These are phyloP conservation scores for Strobilomyces echinocephalus DNA, from an alignment of 768 basidiomycete genomes.

Conservation along the genomic window DNA sequence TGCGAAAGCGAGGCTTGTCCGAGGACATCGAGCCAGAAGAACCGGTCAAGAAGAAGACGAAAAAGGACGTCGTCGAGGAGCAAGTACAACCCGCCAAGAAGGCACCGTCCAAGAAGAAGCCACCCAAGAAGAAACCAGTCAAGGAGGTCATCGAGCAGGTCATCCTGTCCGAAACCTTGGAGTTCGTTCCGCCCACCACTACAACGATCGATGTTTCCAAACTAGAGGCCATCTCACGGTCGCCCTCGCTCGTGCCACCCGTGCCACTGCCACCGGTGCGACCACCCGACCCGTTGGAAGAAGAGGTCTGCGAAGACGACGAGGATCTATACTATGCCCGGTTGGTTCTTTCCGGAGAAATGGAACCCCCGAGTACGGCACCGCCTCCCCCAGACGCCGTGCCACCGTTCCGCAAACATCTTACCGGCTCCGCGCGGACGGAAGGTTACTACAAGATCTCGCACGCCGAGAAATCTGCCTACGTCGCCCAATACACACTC, in stretches of 20 bases:
- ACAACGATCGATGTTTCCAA: slow-evolving; percentile 46
- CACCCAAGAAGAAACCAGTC: slow-evolving; percentile 26
- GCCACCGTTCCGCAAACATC: slow-evolving; percentile 64
- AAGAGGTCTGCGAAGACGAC: slow-evolving; percentile 74
- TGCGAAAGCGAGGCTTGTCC: slow-evolving; percentile 43
- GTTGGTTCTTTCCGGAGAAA: slow-evolving; percentile 25
- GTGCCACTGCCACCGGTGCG: slow-evolving; percentile 39
- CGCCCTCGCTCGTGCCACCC: slow-evolving; percentile 47
- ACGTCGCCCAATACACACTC: slow-evolving; percentile 83
- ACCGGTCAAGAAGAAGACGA: slow-evolving; percentile 23
- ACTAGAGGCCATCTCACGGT: slow-evolving; percentile 43
- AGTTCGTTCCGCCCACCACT: slow-evolving; percentile 47
- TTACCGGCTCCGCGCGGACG: slow-evolving; percentile 84
- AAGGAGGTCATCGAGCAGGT: slow-evolving; percentile 47
- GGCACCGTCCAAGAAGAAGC: slow-evolving; percentile 32
- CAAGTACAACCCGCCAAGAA: slow-evolving; percentile 36
- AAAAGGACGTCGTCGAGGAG: slow-evolving; percentile 33
- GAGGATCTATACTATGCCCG: slow-evolving; percentile 83
- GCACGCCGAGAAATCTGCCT: slow-evolving; percentile 83
- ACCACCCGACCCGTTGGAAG: slow-evolving; percentile 49
- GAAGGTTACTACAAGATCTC: slow-evolving; percentile 97
- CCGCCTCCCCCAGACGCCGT: slow-evolving; percentile 39
- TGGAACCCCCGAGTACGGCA: slow-evolving; percentile 20
- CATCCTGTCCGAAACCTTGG: slow-evolving; percentile 45
- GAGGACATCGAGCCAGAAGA: slow-evolving; percentile 37